These are phyloP conservation scores for Claviceps lovelessii DNA, from an alignment of 2,329 filamentous ascomycete genomes.

Conservation along the genomic window DNA sequence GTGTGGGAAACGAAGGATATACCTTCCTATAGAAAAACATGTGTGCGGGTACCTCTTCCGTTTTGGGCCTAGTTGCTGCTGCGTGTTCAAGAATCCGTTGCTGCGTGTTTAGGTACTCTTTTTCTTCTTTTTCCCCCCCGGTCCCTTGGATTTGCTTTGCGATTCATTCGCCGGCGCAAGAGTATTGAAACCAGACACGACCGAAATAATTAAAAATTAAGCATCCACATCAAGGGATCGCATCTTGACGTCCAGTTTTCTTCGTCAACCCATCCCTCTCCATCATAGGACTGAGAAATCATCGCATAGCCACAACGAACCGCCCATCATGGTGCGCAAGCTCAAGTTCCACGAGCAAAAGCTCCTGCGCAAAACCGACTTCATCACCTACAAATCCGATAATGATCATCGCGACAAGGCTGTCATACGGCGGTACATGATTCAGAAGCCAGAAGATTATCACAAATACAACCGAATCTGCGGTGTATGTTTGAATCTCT, in stretches of 20 bases:
- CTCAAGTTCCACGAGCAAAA: conserved; percentile 96
- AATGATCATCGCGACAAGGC: conserved; percentile 68
- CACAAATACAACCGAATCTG: conserved; percentile 51
- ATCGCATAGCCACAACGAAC: background rate
- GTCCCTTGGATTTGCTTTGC: too few species aligned
- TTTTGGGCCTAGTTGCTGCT: too few species aligned
- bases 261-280: background rate
- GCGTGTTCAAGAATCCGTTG: too few species aligned
- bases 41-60: too few species aligned
- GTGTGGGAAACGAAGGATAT: too few species aligned
- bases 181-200: too few species aligned
- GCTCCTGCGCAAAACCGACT: conserved; percentile 84
- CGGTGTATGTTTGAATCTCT: conserved; percentile 35
- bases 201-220: too few species aligned
- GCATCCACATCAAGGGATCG: too few species aligned
- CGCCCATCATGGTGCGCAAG: conserved; percentile 65
- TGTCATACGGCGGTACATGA: conserved; percentile 74
- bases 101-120: too few species aligned
- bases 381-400: conserved; percentile 86
- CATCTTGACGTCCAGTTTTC: background rate
- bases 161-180: background rate
- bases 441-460: conserved; percentile 82
- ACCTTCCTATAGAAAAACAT: too few species aligned
- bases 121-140: too few species aligned
- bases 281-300: background rate